Conservation (phyloP, 352 stramenopile species). For the Pythium plurisporium region DNA sequence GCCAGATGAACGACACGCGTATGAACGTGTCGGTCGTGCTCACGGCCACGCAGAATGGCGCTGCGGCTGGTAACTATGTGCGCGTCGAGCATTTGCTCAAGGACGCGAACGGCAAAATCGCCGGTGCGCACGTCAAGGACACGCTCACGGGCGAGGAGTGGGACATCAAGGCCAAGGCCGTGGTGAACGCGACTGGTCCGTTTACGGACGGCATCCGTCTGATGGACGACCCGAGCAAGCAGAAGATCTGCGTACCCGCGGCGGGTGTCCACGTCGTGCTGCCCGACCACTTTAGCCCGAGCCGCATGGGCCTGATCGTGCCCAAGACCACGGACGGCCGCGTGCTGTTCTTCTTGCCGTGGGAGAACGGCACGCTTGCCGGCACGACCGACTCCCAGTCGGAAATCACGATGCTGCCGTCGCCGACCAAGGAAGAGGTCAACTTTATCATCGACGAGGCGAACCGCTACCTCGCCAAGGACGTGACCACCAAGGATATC, state of each 20-base stretch:
- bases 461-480: slow-evolving; percentile 88
- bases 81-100: slow-evolving; percentile 85
- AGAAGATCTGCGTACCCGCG: slow-evolving; percentile 91
- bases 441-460: slow-evolving; percentile 94
- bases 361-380: slow-evolving; percentile 91
- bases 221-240: slow-evolving; percentile 89
- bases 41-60: slow-evolving; percentile 92
- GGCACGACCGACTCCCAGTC: slow-evolving; percentile 93
- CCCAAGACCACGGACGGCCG: slow-evolving; percentile 94
- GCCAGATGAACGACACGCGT: slow-evolving; percentile 94
- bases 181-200: slow-evolving; percentile 94
- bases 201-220: slow-evolving; percentile 90
- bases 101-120: slow-evolving; percentile 79
- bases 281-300: slow-evolving; percentile 93
- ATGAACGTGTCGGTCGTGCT: slow-evolving; percentile 94
- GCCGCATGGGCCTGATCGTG: slow-evolving; percentile 95
- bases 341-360: slow-evolving; percentile 95
- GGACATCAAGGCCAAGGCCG: slow-evolving; percentile 83
- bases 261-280: slow-evolving; percentile 94
- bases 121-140: slow-evolving; percentile 88
- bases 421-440: slow-evolving; percentile 88
- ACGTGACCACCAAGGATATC: slow-evolving; percentile 89
- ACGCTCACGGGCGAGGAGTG: slow-evolving; percentile 86
- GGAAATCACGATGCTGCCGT: slow-evolving; percentile 94
- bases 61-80: slow-evolving; percentile 90